A percentile compares a stretch with the other conserved stretches of the same genome.
These are phyloP conservation scores for Panus rudis DNA, from an alignment of 768 basidiomycete genomes.

Conservation along the genomic window DNA sequence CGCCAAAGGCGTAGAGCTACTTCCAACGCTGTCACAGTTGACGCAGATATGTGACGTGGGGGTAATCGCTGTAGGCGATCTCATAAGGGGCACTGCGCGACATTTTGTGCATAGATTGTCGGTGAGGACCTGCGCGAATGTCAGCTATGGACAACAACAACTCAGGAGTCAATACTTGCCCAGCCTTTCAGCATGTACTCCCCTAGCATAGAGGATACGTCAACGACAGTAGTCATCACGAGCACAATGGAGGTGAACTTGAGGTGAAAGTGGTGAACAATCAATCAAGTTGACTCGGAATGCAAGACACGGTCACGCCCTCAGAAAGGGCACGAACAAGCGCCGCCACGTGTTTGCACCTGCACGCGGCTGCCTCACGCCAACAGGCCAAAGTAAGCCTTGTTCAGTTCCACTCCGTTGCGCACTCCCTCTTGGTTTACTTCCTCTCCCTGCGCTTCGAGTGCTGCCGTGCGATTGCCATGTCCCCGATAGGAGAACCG, in stretches of 20 bases:
- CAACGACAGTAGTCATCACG: slow-evolving; percentile 42
- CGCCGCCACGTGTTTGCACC: slow-evolving; percentile 24
- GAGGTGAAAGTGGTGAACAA: too few species aligned
- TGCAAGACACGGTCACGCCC: slow-evolving; percentile 17
- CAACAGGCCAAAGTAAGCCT: slow-evolving; percentile 13
- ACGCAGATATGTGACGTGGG: slow-evolving; percentile 52
- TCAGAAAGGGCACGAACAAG: neutral
- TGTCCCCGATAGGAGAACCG: slow-evolving; percentile 58
- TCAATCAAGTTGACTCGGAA: too few species aligned
- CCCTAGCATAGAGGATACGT: slow-evolving; percentile 58
- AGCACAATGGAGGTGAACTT: too few species aligned
- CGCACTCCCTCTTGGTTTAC: slow-evolving; percentile 8
- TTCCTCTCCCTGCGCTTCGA: slow-evolving; percentile 2
- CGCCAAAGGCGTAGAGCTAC: slow-evolving; percentile 9
- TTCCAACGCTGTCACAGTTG: slow-evolving; percentile 42
- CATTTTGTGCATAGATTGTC: slow-evolving; percentile 60
- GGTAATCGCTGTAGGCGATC: slow-evolving; percentile 42
- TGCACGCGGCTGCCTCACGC: slow-evolving; percentile 16
- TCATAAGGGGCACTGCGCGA: slow-evolving; percentile 58
- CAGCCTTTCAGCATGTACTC: slow-evolving; percentile 74
- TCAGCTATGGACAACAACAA: slow-evolving; percentile 2
- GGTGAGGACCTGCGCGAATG: slow-evolving; percentile 46
- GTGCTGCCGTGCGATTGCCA: slow-evolving; percentile 10
- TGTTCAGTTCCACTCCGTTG: slow-evolving; percentile 12
- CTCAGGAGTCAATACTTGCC: slow-evolving; percentile 34